Base-by-base conservation (phyloP, 1,284 basidiomycete species). In the Microbotryum lychnidis-dioicae region DNA sequence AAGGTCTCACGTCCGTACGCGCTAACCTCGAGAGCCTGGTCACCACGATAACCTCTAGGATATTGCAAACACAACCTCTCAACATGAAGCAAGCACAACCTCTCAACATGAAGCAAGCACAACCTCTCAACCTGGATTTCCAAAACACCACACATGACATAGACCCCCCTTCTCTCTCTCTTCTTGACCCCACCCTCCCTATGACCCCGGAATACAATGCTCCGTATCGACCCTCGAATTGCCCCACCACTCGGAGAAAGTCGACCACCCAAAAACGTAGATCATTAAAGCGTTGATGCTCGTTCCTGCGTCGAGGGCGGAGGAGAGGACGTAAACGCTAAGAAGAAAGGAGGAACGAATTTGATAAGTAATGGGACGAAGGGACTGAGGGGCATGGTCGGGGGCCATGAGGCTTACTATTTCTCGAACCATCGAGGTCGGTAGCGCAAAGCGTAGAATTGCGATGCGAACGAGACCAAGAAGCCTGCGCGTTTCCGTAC, bases 391-490 rank as follows among this genome's bases (percentile, higher is more conserved):
- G 27, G 27, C 27, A 27, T 27, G 27, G 27, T 27, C 27, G 6
- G 1, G 27, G 27, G 27, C 4, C 3, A 27, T 27, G 27, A 58
- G 44, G 37, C 12, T 42, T 53, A 65, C 70, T 63, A 42, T 42
- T 73, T 73, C 51, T 72, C 72, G 54, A 70, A 73, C 72, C 73
- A 74, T n/a, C 62, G 51, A 1, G 70, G 62, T 10, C 63, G 58
- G 50, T 71, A 69, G 6, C 66, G 63, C 20, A 70, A 42, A 0
- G 71, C 73, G 54, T 64, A 74, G 44, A 66, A 72, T 29, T 74
- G 73, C 9, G 65, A 68, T 4, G 68, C 54, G 54, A 70, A 73
- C 8, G 67, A 65, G 27, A 67, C 66, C 27, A 71, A 10, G 60
- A 73, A 70, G 18, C 72, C 73, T 42, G 37, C 37, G 37, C 37